Conservation (phyloP, 2,329 filamentous ascomycete species). For the Stemphylium beticola region DNA sequence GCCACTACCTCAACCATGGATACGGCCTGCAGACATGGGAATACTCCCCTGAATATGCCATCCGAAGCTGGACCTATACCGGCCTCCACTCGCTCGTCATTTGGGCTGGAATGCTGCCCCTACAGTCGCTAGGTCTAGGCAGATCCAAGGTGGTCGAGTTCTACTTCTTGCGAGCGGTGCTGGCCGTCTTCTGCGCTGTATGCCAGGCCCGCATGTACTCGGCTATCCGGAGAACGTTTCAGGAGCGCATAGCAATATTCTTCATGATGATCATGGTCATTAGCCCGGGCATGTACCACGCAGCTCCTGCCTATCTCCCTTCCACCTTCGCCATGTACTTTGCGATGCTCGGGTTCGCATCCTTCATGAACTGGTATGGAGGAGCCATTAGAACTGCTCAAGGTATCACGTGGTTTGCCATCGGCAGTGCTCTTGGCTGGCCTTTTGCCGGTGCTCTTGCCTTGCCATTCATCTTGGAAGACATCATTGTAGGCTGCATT, state of each 20-base stretch:
- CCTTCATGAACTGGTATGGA: slow-evolving; percentile 88
- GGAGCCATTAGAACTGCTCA: slow-evolving; percentile 74
- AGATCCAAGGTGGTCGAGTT: slow-evolving; percentile 69
- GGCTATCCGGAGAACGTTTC: slow-evolving; percentile 76
- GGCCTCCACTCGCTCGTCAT: slow-evolving; percentile 76
- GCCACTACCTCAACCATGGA: slow-evolving; percentile 90
- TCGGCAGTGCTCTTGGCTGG: slow-evolving; percentile 88
- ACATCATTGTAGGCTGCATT: slow-evolving; percentile 63
- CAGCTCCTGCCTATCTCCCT: slow-evolving; percentile 83
- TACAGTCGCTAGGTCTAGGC: slow-evolving; percentile 29
- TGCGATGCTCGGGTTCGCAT: slow-evolving; percentile 80
- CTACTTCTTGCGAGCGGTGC: slow-evolving; percentile 78
- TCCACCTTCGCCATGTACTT: slow-evolving; percentile 98
- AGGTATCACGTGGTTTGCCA: slow-evolving; percentile 89
- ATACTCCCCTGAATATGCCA: slow-evolving; percentile 93
- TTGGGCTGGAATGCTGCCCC: slow-evolving; percentile 66
- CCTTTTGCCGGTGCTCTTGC: slow-evolving; percentile 87
- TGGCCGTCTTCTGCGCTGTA: slow-evolving; percentile 78
- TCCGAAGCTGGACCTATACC: slow-evolving; percentile 93
- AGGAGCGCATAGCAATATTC: slow-evolving; percentile 82
- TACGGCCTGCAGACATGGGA: slow-evolving; percentile 98
- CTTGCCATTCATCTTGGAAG: slow-evolving; percentile 80
- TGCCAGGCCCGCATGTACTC: slow-evolving; percentile 84
- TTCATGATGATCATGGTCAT: slow-evolving; percentile 77
- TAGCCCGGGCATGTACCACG: slow-evolving; percentile 92